phyloP scores from a whole-genome alignment of 2,329 filamentous ascomycete species.

The Rutstroemia sp. region DNA sequence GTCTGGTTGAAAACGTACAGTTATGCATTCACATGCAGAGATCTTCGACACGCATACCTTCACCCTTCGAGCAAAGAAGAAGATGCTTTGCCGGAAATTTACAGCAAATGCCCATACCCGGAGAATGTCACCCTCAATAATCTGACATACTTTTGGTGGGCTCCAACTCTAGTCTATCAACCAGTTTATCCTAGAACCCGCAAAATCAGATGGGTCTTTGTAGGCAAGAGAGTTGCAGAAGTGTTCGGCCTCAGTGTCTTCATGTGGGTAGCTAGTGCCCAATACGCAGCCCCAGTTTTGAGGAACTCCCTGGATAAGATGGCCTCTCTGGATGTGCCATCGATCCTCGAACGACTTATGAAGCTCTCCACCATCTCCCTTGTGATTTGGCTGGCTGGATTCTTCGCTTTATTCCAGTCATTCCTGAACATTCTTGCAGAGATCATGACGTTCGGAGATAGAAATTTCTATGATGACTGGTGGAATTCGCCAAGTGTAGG shows the following conservation, averaged over 20 bases:
- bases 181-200: slow-evolving; percentile 86
- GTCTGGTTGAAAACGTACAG: slow-evolving; percentile 96
- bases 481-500: slow-evolving; percentile 89
- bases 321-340: slow-evolving; percentile 67
- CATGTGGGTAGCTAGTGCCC: slow-evolving; percentile 91
- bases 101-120: slow-evolving; percentile 78
- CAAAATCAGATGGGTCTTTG: slow-evolving; percentile 79
- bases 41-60: slow-evolving; percentile 83
- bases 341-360: slow-evolving; percentile 82
- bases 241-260: slow-evolving; percentile 72
- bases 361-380: slow-evolving; percentile 94
- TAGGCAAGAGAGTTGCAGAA: slow-evolving; percentile 75
- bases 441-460: slow-evolving; percentile 80
- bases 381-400: slow-evolving; percentile 94
- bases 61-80: slow-evolving; percentile 63
- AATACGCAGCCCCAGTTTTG: slow-evolving; percentile 87
- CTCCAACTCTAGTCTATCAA: slow-evolving; percentile 92
- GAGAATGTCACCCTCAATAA: slow-evolving; percentile 84
- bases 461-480: slow-evolving; percentile 96
- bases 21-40: slow-evolving; percentile 93
- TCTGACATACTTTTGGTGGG: slow-evolving; percentile 95
- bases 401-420: slow-evolving; percentile 94
- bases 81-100: slow-evolving; percentile 70
- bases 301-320: slow-evolving; percentile 88
- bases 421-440: slow-evolving; percentile 88